phyloP scores from a whole-genome alignment of 805 yeast genomes.

The Starmerella geochares region DNA sequence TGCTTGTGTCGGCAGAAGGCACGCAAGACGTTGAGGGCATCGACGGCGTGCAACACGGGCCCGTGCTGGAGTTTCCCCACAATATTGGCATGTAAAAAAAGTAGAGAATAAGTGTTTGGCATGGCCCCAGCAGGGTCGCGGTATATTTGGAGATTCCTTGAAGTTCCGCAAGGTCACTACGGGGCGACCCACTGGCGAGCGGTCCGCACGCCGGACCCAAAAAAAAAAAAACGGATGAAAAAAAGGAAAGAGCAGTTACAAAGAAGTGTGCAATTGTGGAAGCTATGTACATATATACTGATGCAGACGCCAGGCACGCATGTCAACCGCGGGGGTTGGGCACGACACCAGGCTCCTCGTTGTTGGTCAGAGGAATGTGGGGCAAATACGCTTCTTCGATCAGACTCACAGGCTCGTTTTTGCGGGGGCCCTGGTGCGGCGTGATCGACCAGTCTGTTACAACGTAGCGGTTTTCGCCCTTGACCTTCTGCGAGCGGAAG shows the following conservation, averaged over 20 bases:
- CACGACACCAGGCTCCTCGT: constrained; percentile 20
- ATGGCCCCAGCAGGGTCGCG: no score
- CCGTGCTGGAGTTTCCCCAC: constrained; percentile 45
- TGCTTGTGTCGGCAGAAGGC: constrained; percentile 50
- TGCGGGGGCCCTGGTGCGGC: constrained; percentile 36
- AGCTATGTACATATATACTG: not conserved
- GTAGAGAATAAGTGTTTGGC: no score
- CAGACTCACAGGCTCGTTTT: constrained; percentile 34
- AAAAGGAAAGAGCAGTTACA: no score
- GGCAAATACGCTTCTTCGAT: constrained; percentile 39
- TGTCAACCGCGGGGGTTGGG: constrained; percentile 7
- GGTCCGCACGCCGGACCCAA: no score
- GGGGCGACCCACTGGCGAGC: no score
- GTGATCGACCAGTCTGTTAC: constrained; percentile 56
- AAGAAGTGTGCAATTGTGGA: not conserved
- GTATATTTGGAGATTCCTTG: no score
- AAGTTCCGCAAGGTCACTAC: no score
- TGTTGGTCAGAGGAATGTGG: constrained; percentile 23
- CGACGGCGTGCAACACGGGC: constrained; percentile 59
- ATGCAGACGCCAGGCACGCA: no score
- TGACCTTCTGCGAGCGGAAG: constrained; percentile 62
- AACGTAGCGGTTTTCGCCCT: constrained; percentile 46
- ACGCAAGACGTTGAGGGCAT: constrained; percentile 31
- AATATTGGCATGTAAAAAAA: constrained; percentile 19
- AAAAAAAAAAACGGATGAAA: no score